Evolutionary conservation across 139 green algal species (phyloP).

Genomic region (Picochlorum sp.): DNA sequence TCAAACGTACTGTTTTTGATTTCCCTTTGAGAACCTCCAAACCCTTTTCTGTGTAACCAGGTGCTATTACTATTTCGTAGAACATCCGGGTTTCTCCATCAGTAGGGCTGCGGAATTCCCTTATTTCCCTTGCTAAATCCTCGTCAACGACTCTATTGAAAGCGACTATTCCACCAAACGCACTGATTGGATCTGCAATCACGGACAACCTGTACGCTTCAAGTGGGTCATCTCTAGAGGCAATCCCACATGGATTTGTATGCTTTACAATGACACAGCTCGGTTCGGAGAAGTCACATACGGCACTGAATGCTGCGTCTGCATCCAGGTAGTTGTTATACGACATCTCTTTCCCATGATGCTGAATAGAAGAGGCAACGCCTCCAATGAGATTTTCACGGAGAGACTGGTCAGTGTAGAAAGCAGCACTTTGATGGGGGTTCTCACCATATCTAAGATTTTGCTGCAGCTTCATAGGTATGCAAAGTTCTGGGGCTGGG

Average conservation of each 20-base stretch:
- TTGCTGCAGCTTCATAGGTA: slow-evolving; percentile 71
- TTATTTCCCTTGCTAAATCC: slow-evolving; percentile 80
- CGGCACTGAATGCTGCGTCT: slow-evolving; percentile 63
- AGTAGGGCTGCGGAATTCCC: slow-evolving; percentile 84
- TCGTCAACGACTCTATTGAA: slow-evolving; percentile 90
- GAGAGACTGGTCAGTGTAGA: slow-evolving; percentile 89
- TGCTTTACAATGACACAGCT: slow-evolving; percentile 99
- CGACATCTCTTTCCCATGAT: slow-evolving; percentile 97
- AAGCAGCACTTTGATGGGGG: slow-evolving; percentile 93
- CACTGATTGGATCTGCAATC: slow-evolving; percentile 84
- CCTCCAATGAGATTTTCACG: slow-evolving; percentile 65
- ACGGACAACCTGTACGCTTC: slow-evolving; percentile 93
- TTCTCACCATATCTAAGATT: slow-evolving; percentile 95
- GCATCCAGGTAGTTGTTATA: slow-evolving; percentile 99
- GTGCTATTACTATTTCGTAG: slow-evolving; percentile 99
- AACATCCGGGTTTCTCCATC: slow-evolving; percentile 98
- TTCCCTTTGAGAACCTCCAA: slow-evolving; percentile 94
- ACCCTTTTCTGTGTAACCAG: slow-evolving; percentile 85
- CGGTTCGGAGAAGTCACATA: slow-evolving; percentile 68
- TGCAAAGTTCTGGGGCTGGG: slow-evolving; percentile 40
- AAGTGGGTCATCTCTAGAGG: slow-evolving; percentile 60
- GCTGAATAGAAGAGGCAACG: slow-evolving; percentile 75
- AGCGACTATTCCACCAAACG: slow-evolving; percentile 98
- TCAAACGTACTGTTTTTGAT: slow-evolving; percentile 64
- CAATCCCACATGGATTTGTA: slow-evolving; percentile 98